Conservation (phyloP, 805 yeast genomes). For the Saitoella complicata region DNA sequence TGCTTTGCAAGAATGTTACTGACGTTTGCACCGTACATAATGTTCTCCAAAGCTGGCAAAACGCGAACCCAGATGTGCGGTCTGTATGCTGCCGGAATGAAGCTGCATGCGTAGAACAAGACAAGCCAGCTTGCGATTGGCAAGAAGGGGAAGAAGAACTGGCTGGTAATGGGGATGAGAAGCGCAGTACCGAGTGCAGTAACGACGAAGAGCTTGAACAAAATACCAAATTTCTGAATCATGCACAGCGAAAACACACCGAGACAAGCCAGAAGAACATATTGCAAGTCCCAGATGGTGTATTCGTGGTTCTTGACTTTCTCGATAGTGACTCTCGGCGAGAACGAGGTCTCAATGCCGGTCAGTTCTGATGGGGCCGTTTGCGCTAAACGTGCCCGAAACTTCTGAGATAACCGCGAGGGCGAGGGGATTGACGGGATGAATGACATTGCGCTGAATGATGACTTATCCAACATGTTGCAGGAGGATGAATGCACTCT, state of each 20-base stretch:
- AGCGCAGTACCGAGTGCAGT: slow-evolving; percentile 29
- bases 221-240: slow-evolving; percentile 19
- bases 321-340: slow-evolving; percentile 16
- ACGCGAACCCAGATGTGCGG: slow-evolving; percentile 83
- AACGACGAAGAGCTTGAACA: slow-evolving; percentile 23
- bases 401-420: too few species aligned
- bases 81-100: slow-evolving; percentile 55
- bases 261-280: slow-evolving; percentile 33
- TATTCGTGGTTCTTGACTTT: slow-evolving; percentile 20
- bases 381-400: too few species aligned
- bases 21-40: slow-evolving; percentile 79
- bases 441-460: too few species aligned
- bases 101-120: slow-evolving; percentile 59
- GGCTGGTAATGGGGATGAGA: slow-evolving; percentile 61
- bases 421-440: too few species aligned
- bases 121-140: slow-evolving; percentile 81
- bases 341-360: slow-evolving; percentile 11
- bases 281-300: slow-evolving; percentile 30
- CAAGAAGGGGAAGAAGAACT: slow-evolving; percentile 66
- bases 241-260: slow-evolving; percentile 32
- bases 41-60: slow-evolving; percentile 81
- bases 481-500: too few species aligned
- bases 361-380: neutral
- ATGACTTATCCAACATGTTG: too few species aligned
- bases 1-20: slow-evolving; percentile 61